These are phyloP conservation scores for Nakataea oryzae DNA, from an alignment of 2,329 filamentous ascomycete genomes.

Conservation along the genomic window DNA sequence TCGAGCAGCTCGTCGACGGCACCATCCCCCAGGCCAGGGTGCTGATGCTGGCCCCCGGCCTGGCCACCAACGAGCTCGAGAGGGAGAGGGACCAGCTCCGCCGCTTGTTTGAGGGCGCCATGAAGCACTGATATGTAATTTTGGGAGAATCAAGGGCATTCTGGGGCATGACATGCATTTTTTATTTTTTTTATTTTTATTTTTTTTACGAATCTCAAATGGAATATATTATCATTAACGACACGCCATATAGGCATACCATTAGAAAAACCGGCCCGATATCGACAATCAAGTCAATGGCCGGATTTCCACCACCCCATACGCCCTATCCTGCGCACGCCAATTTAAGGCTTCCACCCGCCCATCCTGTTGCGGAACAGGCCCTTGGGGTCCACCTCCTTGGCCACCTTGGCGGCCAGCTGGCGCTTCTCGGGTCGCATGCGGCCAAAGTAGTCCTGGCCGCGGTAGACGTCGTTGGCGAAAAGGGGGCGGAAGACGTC, in stretches of 20 bases:
- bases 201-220: too few relatives aligned
- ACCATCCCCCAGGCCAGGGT: slow-evolving; percentile 89
- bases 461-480: slow-evolving; percentile 30
- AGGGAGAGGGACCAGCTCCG: slow-evolving; percentile 63
- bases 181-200: too few relatives aligned
- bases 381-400: slow-evolving; percentile 24
- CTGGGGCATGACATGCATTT: too few relatives aligned
- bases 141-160: too few relatives aligned
- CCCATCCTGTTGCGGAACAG: slow-evolving; percentile 27
- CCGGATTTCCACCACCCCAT: background rate
- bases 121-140: slow-evolving; percentile 26
- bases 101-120: slow-evolving; percentile 52
- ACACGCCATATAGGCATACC: background rate
- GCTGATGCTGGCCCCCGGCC: slow-evolving; percentile 77
- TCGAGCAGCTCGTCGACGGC: slow-evolving; percentile 82
- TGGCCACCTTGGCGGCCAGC: slow-evolving; percentile 23
- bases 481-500: slow-evolving; percentile 28
- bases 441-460: slow-evolving; percentile 31
- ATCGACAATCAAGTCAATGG: background rate
- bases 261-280: background rate
- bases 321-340: background rate
- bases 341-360: slow-evolving; percentile 25
- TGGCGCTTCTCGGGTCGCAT: slow-evolving; percentile 22
- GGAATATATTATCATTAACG: background rate
- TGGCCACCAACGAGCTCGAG: slow-evolving; percentile 55